Percentiles rank a stretch among this genome's conserved stretches.
phyloP scores from a whole-genome alignment of 139 green algal genomes.

The Monoraphidium neglectum region DNA sequence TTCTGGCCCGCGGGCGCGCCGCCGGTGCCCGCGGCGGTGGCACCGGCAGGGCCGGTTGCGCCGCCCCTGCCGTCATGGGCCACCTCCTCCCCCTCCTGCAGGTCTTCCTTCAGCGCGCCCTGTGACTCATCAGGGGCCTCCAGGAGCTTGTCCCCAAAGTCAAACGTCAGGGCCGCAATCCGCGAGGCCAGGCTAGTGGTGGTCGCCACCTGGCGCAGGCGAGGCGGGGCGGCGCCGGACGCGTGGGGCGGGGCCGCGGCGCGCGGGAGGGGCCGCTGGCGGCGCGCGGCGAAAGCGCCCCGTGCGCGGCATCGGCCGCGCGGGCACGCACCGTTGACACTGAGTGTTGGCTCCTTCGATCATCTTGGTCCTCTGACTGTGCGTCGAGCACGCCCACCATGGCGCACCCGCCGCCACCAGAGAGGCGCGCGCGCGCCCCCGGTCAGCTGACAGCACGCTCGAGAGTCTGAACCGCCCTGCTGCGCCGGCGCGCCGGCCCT shows the following conservation, averaged over 20 bases:
- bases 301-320: no score
- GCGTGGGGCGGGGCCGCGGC: background rate
- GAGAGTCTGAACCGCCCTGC: no score
- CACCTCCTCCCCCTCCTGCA: slow-evolving; percentile 36
- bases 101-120: slow-evolving; percentile 14
- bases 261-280: background rate
- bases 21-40: slow-evolving; percentile 3
- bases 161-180: slow-evolving; percentile 33
- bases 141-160: slow-evolving; percentile 29
- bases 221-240: background rate
- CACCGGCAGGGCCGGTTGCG: slow-evolving; percentile 13
- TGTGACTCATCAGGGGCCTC: slow-evolving; percentile 6
- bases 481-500: no score
- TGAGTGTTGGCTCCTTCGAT: no score
- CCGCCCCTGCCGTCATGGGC: slow-evolving; percentile 32
- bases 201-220: slow-evolving; percentile 34
- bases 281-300: background rate
- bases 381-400: no score
- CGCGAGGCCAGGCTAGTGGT: slow-evolving; percentile 39
- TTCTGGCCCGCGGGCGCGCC: background rate
- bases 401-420: no score
- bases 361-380: no score
- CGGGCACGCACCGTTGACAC: no score
- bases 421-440: no score
- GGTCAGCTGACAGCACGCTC: no score